Conservation (phyloP, 2,329 filamentous ascomycete species). For the Claviceps fusiformis region DNA sequence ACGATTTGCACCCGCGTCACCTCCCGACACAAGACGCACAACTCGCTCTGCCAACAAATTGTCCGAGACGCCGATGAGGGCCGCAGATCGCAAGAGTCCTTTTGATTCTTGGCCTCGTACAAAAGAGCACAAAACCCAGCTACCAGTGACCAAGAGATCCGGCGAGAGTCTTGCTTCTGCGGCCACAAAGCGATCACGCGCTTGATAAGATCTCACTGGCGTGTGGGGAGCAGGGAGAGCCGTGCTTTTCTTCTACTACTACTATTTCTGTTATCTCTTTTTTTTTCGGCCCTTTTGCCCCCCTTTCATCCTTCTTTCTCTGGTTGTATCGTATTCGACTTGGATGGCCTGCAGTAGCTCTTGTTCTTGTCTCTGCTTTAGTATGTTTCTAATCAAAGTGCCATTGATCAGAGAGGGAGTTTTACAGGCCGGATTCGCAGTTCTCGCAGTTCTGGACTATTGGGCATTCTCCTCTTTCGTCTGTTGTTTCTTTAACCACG, state of each 20-base stretch:
- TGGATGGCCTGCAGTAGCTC: background rate
- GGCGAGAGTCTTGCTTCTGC: constrained; percentile 18
- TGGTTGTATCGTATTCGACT: background rate
- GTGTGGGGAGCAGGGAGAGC: background rate
- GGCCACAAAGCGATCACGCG: constrained; percentile 23
- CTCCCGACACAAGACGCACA: constrained; percentile 46
- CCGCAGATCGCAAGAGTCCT: constrained; percentile 32
- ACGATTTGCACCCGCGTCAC: constrained; percentile 43
- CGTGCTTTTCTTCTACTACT: background rate
- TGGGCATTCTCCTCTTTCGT: background rate
- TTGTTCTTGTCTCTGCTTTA: background rate
- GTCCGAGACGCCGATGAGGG: constrained; percentile 28
- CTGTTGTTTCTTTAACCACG: background rate
- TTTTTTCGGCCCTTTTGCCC: background rate
- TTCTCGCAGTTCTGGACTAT: background rate
- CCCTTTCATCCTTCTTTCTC: background rate
- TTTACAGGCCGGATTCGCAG: background rate
- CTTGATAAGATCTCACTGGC: constrained; percentile 9
- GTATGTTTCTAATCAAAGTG: background rate
- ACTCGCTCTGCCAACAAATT: constrained; percentile 44
- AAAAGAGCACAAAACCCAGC: constrained; percentile 39
- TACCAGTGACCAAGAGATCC: constrained; percentile 29
- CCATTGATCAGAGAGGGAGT: constrained; percentile 1
- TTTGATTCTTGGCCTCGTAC: constrained; percentile 58
- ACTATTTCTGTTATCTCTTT: background rate